Conservation (phyloP, 2,329 filamentous ascomycete species). For the Fusarium falciforme region DNA sequence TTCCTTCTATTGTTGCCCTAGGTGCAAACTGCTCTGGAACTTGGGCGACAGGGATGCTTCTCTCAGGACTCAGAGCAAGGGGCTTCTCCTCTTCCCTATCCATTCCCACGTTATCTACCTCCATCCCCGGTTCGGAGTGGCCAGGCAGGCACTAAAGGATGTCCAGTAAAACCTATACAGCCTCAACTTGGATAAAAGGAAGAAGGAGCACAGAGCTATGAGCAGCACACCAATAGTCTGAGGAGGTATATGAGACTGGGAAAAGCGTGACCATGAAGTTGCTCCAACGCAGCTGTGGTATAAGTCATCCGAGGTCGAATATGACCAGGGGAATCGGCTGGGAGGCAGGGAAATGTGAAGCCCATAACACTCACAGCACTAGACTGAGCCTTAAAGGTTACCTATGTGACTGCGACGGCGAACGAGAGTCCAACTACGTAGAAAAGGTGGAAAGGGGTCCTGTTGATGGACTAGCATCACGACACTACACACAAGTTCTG, state of each 20-base stretch:
- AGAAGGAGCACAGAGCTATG: not conserved
- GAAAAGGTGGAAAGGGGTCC: not conserved
- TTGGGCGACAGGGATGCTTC: conserved; percentile 25
- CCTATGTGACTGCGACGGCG: conserved; percentile 3
- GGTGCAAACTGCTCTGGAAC: conserved; percentile 54
- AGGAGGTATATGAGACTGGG: too few relatives aligned
- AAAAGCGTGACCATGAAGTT: not conserved
- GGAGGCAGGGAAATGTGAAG: conserved; percentile 44
- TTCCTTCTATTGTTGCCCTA: conserved; percentile 58
- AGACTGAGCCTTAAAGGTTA: not conserved
- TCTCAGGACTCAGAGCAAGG: conserved; percentile 48
- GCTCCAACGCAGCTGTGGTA: not conserved
- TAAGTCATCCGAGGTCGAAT: conserved; percentile 52
- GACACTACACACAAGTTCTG: not conserved
- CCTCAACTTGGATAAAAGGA: not conserved
- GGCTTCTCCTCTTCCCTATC: conserved; percentile 59
- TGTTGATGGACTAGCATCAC: conserved; percentile 31
- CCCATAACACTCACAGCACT: not conserved
- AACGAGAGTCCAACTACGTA: conserved; percentile 7
- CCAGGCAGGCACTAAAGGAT: conserved; percentile 36
- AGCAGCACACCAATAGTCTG: not conserved
- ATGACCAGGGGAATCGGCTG: conserved; percentile 58
- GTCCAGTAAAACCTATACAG: not conserved
- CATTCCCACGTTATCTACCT: conserved; percentile 60
- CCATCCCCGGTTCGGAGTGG: conserved; percentile 52